A percentile compares a stretch with the other conserved stretches of the same genome.
Conservation (phyloP, 2,329 filamentous ascomycete species). For the Hortaea sp. region DNA sequence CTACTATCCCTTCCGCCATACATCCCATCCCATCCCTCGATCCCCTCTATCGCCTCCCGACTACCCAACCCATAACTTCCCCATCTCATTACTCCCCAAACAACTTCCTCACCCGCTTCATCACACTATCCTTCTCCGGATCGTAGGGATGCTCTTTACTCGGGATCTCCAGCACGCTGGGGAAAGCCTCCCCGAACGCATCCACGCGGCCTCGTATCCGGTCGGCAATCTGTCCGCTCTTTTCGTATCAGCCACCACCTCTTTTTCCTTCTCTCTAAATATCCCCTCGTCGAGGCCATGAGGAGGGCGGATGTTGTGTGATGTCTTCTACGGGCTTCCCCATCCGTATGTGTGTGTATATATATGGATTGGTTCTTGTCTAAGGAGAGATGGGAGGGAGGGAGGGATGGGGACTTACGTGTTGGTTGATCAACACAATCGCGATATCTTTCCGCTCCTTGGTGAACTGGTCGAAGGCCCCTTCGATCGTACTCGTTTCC, state of each 20-base stretch:
- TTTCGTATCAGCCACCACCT: not conserved
- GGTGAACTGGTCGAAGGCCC: slow-evolving; percentile 82
- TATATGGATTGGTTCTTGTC: not conserved
- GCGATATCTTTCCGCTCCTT: slow-evolving; percentile 90
- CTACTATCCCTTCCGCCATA: not conserved
- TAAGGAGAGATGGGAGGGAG: not conserved
- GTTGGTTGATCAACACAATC: slow-evolving; percentile 94
- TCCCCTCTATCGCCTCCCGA: not conserved
- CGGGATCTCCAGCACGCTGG: slow-evolving; percentile 91
- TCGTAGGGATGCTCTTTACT: slow-evolving; percentile 99
- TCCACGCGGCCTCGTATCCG: slow-evolving; percentile 86
- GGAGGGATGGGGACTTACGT: slow-evolving; percentile 47
- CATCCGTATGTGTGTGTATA: not conserved
- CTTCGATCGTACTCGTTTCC: slow-evolving; percentile 76
- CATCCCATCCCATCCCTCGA: not conserved
- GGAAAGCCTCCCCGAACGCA: slow-evolving; percentile 86
- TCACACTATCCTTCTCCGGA: slow-evolving; percentile 94
- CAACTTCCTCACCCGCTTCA: slow-evolving; percentile 71
- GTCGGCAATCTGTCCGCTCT: slow-evolving; percentile 66
- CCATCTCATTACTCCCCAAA: slow-evolving; percentile 51
- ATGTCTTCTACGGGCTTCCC: too few relatives aligned
- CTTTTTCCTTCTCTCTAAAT: not conserved
- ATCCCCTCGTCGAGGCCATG: not conserved
- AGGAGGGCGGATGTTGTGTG: too few relatives aligned
- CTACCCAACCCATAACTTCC: not conserved